phyloP scores from a whole-genome alignment of 441 rosid genomes.

The Euphorbia corollata region DNA sequence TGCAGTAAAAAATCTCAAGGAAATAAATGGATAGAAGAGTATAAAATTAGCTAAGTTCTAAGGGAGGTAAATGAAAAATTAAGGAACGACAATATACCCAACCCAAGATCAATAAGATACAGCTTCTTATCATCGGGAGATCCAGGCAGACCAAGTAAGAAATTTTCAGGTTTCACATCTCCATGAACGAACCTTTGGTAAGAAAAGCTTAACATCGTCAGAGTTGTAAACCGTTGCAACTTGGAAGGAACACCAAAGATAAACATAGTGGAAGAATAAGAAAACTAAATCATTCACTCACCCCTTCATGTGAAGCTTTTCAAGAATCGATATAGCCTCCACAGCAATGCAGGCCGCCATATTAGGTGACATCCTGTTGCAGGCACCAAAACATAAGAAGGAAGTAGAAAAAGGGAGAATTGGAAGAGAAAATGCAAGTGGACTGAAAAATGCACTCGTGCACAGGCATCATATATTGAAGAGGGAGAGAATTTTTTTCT shows the following conservation, averaged over 20 bases:
- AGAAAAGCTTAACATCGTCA: slow-evolving; percentile 20
- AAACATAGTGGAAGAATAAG: background rate
- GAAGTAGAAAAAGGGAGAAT: background rate
- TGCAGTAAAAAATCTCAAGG: slow-evolving; percentile 11
- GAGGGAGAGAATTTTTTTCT: slow-evolving; percentile 24
- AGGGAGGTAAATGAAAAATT: background rate
- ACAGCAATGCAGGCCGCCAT: slow-evolving; percentile 95
- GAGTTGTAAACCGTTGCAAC: slow-evolving; percentile 12
- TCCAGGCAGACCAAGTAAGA: slow-evolving; percentile 90
- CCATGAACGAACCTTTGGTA: slow-evolving; percentile 83
- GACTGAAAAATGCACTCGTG: background rate
- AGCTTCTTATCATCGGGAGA: slow-evolving; percentile 80
- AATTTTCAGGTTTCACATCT: slow-evolving; percentile 92
- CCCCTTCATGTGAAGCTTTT: slow-evolving; percentile 88
- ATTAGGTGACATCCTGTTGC: slow-evolving; percentile 68
- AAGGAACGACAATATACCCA: slow-evolving; percentile 49
- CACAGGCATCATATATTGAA: background rate
- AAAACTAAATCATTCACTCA: slow-evolving; percentile 25
- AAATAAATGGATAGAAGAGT: background rate
- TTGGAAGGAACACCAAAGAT: slow-evolving; percentile 5
- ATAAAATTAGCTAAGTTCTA: background rate
- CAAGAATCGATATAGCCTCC: slow-evolving; percentile 92
- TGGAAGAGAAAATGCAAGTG: background rate
- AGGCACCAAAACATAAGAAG: slow-evolving; percentile 19
- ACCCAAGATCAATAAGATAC: slow-evolving; percentile 87